Conservation (phyloP, 371 early-diverging fungal species). For the Syncephalastrum sp. region DNA sequence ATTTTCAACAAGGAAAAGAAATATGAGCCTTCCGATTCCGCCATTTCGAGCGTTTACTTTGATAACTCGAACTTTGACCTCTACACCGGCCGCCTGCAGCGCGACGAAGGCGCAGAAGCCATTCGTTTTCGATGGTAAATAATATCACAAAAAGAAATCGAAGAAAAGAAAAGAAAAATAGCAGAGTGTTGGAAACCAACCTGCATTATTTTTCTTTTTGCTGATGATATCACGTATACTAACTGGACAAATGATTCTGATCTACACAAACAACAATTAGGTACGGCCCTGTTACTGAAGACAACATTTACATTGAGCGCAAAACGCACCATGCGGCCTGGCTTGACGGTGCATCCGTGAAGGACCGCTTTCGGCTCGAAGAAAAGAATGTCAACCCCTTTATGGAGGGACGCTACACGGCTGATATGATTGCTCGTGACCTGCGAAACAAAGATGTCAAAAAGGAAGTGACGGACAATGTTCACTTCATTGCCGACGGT, state of each 20-base stretch:
- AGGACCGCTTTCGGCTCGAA: slow-evolving; percentile 49
- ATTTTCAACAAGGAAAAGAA: slow-evolving; percentile 44
- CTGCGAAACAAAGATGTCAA: slow-evolving; percentile 66
- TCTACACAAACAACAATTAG: slow-evolving; percentile 16
- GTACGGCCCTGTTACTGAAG: slow-evolving; percentile 53
- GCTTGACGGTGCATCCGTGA: slow-evolving; percentile 88
- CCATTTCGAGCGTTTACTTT: slow-evolving; percentile 90
- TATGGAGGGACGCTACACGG: slow-evolving; percentile 78
- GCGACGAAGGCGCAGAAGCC: slow-evolving; percentile 86
- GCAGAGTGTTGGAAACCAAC: neutral
- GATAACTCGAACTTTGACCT: slow-evolving; percentile 86
- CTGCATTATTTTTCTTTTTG: slow-evolving; percentile 5
- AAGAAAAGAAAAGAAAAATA: slow-evolving; percentile 7
- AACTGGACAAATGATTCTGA: neutral
- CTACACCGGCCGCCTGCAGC: slow-evolving; percentile 82
- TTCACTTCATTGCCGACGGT: slow-evolving; percentile 66
- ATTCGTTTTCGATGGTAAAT: slow-evolving; percentile 88
- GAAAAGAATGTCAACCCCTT: slow-evolving; percentile 35
- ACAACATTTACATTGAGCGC: slow-evolving; percentile 84
- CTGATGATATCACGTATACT: neutral
- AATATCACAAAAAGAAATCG: neutral
- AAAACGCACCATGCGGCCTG: slow-evolving; percentile 89
- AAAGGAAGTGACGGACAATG: slow-evolving; percentile 67
- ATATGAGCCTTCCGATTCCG: slow-evolving; percentile 29
- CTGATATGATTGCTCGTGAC: slow-evolving; percentile 78